phyloP scores from a whole-genome alignment of 345 rosid species.

The Populus simonii region DNA sequence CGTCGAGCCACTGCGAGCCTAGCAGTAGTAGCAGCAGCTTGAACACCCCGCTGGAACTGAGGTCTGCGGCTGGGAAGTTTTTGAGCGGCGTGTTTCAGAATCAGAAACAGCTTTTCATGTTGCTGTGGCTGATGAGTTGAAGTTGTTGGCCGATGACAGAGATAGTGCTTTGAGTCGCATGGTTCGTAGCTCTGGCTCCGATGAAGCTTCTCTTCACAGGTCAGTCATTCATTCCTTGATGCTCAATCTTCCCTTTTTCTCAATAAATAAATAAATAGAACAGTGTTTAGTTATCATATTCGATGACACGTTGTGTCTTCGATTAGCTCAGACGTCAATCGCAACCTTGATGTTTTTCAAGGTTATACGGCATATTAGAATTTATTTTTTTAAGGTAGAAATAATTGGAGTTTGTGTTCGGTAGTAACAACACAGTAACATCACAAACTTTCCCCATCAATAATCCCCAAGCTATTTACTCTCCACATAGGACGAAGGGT shows the following conservation, averaged over 20 bases:
- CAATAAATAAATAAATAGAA: too few relatives aligned
- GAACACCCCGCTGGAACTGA: conserved; percentile 77
- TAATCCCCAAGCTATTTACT: too few relatives aligned
- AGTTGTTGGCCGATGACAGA: conserved; percentile 58
- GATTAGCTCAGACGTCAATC: too few relatives aligned
- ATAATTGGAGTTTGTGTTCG: too few relatives aligned
- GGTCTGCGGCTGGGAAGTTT: conserved; percentile 65
- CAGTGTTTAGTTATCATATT: not conserved
- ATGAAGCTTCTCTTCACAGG: conserved; percentile 82
- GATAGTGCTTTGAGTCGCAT: conserved; percentile 58
- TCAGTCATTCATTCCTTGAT: conserved; percentile 14
- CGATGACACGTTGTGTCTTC: too few relatives aligned
- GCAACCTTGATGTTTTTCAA: too few relatives aligned
- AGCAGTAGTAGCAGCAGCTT: conserved; percentile 44
- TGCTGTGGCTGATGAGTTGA: conserved; percentile 74
- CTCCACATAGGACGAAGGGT: too few relatives aligned
- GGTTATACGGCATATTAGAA: too few relatives aligned
- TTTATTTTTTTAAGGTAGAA: too few relatives aligned
- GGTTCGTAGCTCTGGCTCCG: conserved; percentile 58
- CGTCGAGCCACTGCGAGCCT: conserved; percentile 71
- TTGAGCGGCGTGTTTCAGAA: conserved; percentile 68
- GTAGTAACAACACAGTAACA: too few relatives aligned
- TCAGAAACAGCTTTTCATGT: conserved; percentile 64
- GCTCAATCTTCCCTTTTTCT: not conserved
- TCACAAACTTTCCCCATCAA: too few relatives aligned